Conservation (phyloP, 2,329 filamentous ascomycete species). For the Beauveria medogensis region DNA sequence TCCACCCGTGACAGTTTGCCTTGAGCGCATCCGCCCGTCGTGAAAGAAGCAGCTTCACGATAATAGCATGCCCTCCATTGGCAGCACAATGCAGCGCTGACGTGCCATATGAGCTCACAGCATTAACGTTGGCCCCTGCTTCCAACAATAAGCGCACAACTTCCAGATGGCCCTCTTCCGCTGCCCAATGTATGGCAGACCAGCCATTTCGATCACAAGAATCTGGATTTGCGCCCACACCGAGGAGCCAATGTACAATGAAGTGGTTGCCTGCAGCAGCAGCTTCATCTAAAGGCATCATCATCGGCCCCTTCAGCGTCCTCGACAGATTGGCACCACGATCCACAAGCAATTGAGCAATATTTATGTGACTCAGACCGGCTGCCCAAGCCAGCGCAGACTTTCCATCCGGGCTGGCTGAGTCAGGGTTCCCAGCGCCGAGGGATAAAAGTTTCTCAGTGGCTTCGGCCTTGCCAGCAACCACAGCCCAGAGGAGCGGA, state of each 20-base stretch:
- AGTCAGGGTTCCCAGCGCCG: background rate
- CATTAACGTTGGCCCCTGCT: slow-evolving; percentile 12
- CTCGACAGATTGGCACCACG: background rate
- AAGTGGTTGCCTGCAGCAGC: background rate
- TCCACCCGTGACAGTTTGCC: slow-evolving; percentile 15
- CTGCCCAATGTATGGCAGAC: slow-evolving; percentile 15
- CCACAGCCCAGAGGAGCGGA: background rate
- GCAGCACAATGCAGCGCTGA: slow-evolving; percentile 18
- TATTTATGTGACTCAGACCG: background rate
- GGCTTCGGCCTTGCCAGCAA: background rate
- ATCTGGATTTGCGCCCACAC: slow-evolving; percentile 4
- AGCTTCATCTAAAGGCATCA: background rate
- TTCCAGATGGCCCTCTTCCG: slow-evolving; percentile 16
- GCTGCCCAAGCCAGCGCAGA: background rate
- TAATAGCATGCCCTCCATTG: slow-evolving; percentile 11
- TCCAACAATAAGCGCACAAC: slow-evolving; percentile 17
- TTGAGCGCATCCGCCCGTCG: slow-evolving; percentile 1
- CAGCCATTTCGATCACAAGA: slow-evolving; percentile 17
- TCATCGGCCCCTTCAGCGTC: background rate
- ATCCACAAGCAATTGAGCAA: background rate
- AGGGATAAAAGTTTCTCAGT: background rate
- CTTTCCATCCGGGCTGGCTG: background rate
- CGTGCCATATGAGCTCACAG: slow-evolving; percentile 12
- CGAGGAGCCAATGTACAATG: background rate
- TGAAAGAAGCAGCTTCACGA: slow-evolving; percentile 12